Evolutionary conservation across 352 stramenopile species (phyloP).

Genomic region (Sclerospora graminicola): DNA sequence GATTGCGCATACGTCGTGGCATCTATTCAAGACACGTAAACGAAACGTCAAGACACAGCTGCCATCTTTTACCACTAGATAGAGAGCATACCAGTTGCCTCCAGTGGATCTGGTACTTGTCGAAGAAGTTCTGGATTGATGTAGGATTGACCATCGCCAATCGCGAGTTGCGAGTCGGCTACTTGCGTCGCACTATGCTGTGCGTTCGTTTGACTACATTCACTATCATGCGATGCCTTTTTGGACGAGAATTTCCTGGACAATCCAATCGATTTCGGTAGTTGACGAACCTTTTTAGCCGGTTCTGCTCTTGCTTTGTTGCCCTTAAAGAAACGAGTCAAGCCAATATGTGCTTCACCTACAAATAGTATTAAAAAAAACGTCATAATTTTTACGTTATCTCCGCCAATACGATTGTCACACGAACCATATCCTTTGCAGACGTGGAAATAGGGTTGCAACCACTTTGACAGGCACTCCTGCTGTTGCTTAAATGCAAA

Average conservation of each 20-base stretch:
- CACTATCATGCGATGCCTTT: slow-evolving; percentile 9
- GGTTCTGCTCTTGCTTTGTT: slow-evolving; percentile 42
- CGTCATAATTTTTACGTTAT: slow-evolving; percentile 1
- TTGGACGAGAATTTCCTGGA: slow-evolving; percentile 21
- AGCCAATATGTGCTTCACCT: slow-evolving; percentile 76
- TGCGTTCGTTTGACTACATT: slow-evolving; percentile 9
- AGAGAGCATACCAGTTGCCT: slow-evolving; percentile 13
- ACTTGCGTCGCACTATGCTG: slow-evolving; percentile 4
- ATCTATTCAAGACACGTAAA: slow-evolving; percentile 8
- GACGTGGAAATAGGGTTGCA: slow-evolving; percentile 74
- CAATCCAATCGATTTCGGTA: slow-evolving; percentile 31
- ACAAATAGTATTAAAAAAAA: slow-evolving; percentile 2
- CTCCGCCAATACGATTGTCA: not conserved
- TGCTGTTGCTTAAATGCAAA: slow-evolving; percentile 89
- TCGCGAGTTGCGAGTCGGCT: slow-evolving; percentile 25
- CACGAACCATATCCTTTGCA: slow-evolving; percentile 56
- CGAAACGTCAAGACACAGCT: slow-evolving; percentile 2
- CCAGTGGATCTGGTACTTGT: slow-evolving; percentile 2
- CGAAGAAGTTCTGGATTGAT: slow-evolving; percentile 61
- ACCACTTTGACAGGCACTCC: slow-evolving; percentile 92
- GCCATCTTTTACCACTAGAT: not conserved
- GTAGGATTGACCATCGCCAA: slow-evolving; percentile 76
- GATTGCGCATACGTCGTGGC: not conserved
- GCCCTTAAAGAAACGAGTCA: slow-evolving; percentile 75
- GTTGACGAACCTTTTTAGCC: slow-evolving; percentile 19